These are phyloP conservation scores for Conoideocrella luteorostrata DNA, from an alignment of 2,329 filamentous ascomycete species.

Conservation along the genomic window DNA sequence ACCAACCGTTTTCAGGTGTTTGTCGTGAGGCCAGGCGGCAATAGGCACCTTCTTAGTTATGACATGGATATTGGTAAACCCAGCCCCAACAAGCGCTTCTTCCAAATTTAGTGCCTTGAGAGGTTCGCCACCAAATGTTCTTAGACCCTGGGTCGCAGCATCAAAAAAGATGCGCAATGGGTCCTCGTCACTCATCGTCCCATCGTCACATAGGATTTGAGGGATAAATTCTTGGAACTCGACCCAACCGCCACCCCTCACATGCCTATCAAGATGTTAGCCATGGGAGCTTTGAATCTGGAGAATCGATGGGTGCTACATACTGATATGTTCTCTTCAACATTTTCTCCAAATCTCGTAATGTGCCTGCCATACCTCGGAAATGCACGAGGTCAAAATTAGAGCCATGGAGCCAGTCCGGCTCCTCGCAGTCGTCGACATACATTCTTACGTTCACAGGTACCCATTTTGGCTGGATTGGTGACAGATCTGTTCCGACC, in stretches of 20 bases:
- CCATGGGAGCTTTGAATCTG: constrained; percentile 8
- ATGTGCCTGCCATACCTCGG: constrained; percentile 40
- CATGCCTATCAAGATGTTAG: constrained; percentile 22
- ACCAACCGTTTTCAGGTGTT: constrained; percentile 33
- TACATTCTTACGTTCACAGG: constrained; percentile 57
- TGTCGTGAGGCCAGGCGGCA: constrained; percentile 37
- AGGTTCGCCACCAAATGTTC: constrained; percentile 32
- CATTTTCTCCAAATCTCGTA: constrained; percentile 44
- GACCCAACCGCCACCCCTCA: constrained; percentile 43
- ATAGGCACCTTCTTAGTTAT: constrained; percentile 39
- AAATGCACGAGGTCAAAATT: constrained; percentile 53
- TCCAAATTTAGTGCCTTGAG: constrained; percentile 28
- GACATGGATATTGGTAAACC: constrained; percentile 38
- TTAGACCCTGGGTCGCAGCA: constrained; percentile 23
- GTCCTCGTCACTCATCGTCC: constrained; percentile 35
- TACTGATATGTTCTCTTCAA: constrained; percentile 33
- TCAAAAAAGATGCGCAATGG: constrained; percentile 28
- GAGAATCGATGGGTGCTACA: background rate
- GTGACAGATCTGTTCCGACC: constrained; percentile 36
- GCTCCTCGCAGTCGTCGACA: constrained; percentile 54
- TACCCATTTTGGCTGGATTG: constrained; percentile 42
- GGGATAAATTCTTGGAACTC: constrained; percentile 42
- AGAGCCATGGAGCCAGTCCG: constrained; percentile 47
- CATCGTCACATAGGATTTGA: constrained; percentile 36
- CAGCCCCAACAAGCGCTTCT: constrained; percentile 29